Evolutionary conservation across 257 asterid genomes (phyloP).

Genomic region (Cruciata laevipes): DNA sequence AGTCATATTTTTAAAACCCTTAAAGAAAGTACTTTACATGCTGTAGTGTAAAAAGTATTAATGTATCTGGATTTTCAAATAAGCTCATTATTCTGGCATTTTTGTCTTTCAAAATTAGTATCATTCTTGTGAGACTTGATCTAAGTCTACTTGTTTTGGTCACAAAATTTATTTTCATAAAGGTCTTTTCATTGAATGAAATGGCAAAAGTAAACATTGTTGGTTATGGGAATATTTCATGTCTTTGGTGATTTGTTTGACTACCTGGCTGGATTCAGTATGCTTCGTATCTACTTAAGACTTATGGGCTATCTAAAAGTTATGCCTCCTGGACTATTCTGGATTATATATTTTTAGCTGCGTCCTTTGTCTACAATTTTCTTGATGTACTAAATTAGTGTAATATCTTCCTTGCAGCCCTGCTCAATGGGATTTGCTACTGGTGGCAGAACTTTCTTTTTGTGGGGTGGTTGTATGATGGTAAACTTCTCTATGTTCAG

Average conservation of each 20-base stretch:
- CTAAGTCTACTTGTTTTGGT: background rate
- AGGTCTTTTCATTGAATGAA: background rate
- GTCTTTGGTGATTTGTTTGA: background rate
- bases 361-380: background rate
- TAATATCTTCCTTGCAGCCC: slow-evolving; percentile 47
- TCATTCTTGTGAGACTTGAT: background rate
- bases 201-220: background rate
- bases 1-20: background rate
- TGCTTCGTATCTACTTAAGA: background rate
- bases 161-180: background rate
- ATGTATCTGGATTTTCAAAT: background rate
- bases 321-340: background rate
- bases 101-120: background rate
- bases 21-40: background rate
- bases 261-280: background rate
- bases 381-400: background rate
- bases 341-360: background rate
- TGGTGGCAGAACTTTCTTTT: slow-evolving; percentile 93
- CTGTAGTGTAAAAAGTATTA: background rate
- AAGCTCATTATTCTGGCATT: background rate
- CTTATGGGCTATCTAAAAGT: background rate
- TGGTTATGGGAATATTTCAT: background rate
- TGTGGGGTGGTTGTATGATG: slow-evolving; percentile 99
- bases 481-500: slow-evolving; percentile 28
- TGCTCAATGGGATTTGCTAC: slow-evolving; percentile 99